These are phyloP conservation scores for Cryptosporidium sp. DNA, from an alignment of 169 alveolate species.

Conservation along the genomic window DNA sequence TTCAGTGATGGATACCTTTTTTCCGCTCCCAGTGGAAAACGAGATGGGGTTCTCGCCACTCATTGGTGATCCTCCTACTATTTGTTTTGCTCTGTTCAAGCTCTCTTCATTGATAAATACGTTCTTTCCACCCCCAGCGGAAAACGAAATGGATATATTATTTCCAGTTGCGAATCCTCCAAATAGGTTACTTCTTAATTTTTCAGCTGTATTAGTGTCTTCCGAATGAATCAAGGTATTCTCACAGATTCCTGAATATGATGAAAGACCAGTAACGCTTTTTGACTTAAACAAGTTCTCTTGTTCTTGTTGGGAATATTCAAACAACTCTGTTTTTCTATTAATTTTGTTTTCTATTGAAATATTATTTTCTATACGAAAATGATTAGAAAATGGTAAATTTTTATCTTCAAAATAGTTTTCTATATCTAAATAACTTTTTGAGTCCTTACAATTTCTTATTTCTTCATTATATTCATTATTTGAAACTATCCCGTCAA, in stretches of 20 bases:
- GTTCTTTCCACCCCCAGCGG: constrained; percentile 32
- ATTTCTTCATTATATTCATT: background rate
- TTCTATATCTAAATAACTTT: background rate
- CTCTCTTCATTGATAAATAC: background rate
- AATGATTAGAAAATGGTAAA: too few relatives aligned
- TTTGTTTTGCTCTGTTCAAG: background rate
- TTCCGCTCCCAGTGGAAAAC: constrained; percentile 47
- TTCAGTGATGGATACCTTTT: background rate
- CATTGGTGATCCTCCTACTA: background rate
- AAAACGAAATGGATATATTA: background rate
- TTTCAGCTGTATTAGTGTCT: background rate
- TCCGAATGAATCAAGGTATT: background rate
- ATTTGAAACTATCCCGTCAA: background rate
- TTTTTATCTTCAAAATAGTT: background rate
- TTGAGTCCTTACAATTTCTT: background rate
- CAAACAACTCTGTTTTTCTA: background rate
- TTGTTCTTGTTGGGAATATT: background rate
- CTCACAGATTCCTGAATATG: background rate
- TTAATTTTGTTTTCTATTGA: background rate
- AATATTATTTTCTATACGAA: too few relatives aligned
- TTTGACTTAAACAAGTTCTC: background rate
- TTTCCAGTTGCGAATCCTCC: background rate
- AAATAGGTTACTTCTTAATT: too few relatives aligned
- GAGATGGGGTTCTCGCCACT: background rate
- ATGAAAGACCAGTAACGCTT: background rate